Evolutionary conservation across 805 yeast genomes (phyloP), one percentile per base, ranked within the genome.

Genomic region (Kodamaea neixiangensis): DNA sequence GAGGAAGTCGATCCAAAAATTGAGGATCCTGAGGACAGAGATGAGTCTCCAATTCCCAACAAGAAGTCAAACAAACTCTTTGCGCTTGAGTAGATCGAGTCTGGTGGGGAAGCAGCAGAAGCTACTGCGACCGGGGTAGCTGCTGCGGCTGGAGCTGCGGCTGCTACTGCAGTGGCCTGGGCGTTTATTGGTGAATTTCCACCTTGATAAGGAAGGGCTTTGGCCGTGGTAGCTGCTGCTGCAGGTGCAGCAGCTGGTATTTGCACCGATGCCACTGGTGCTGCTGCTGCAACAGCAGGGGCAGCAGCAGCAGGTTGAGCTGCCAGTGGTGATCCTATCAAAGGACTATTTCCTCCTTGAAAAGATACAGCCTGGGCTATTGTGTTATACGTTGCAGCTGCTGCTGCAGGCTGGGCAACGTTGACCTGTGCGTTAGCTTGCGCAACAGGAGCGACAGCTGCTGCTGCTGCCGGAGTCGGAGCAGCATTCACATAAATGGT

Each of bases 101-200:
- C 42, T 25, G 66, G 48, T 31, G 71, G 54, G 18, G 66, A 54
- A 33, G 63, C 49, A 19, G 57, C 19, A 22, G 76, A 51, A 41
- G 61, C 45, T 14, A 54, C 52, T 14, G 54, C 55, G 44, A 72
- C 49, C 13, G 72, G 44, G 22, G 76, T 50, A 14, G 72, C 48
- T 14, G 72, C 54, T 14, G 75, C 55, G 14, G 71, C 52, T 34
- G 75, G 42, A 20, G 73, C 20, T 19, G 53, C 34, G 17, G 52
- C 47, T 7, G 48, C 44, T 45, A 65, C 62, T 39, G 65, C 61
- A n/a, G 54, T 14, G 5, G 55, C 46, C 34, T 46, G 47, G 5
- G 54, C 38, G 19, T 47, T 25, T 25, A 25, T 25, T 25, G 31
- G 31, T 13, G 31, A 25, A 13, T 25, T 25, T 9, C 31, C 31